Conservation (phyloP, 1,139 yeast species). For the Groenewaldozyma sp. region DNA sequence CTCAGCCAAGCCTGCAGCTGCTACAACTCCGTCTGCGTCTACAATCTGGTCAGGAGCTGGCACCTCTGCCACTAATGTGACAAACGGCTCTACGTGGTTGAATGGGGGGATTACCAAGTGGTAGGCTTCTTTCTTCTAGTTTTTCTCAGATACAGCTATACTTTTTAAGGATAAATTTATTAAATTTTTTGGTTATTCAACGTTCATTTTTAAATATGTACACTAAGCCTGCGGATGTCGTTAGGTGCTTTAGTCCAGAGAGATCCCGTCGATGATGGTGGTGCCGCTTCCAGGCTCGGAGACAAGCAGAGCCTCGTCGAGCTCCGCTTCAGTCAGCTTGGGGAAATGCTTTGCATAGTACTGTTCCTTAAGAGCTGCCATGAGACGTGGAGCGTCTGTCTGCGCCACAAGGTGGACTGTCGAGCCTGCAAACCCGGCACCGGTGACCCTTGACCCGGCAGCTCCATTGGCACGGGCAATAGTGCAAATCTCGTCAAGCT, state of each 20-base stretch:
- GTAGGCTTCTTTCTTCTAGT: no score
- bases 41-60: background rate
- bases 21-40: background rate
- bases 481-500: conserved; percentile 42
- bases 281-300: conserved; percentile 56
- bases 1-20: no score
- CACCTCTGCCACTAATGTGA: background rate
- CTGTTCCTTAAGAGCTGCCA: conserved; percentile 38
- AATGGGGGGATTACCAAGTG: background rate
- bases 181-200: no score
- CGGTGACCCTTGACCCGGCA: conserved; percentile 61
- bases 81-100: background rate
- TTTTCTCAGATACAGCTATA: no score
- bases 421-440: conserved; percentile 81
- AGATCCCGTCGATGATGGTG: conserved; percentile 31
- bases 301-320: conserved; percentile 46
- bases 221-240: no score
- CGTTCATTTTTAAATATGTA: no score
- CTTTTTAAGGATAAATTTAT: no score
- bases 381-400: conserved; percentile 38
- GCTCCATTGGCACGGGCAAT: conserved; percentile 52
- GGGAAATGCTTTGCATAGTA: conserved; percentile 47
- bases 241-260: conserved; percentile 15
- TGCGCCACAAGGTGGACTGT: conserved; percentile 53
- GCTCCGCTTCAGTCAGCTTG: conserved; percentile 35